phyloP scores from a whole-genome alignment of 2,329 filamentous ascomycete genomes.

The Juglanconis oblonga region DNA sequence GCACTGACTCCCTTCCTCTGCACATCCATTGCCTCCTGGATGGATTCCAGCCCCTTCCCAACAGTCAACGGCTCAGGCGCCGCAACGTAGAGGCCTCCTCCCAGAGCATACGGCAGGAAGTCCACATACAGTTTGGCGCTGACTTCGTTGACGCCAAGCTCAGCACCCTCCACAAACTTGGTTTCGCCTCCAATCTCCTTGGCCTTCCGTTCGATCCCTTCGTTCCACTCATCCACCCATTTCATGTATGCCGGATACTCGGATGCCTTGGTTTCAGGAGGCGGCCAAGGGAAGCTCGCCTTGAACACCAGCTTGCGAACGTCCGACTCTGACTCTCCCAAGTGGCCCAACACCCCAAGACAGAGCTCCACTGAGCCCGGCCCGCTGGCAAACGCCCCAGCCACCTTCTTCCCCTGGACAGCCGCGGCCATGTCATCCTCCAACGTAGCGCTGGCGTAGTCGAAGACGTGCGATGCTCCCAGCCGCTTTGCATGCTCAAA shows the following conservation, averaged over 20 bases:
- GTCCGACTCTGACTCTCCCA: background rate
- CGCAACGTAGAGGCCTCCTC: conserved; percentile 21
- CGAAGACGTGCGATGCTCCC: conserved; percentile 39
- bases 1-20: conserved; percentile 32
- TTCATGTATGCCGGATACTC: conserved; percentile 1
- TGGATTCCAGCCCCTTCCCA: conserved; percentile 26
- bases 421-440: conserved; percentile 27
- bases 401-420: conserved; percentile 19
- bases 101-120: conserved; percentile 27
- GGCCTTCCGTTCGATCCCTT: conserved; percentile 7
- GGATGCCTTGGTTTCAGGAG: conserved; percentile 7
- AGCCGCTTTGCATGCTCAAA: conserved; percentile 35
- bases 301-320: conserved; percentile 16
- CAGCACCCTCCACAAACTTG: conserved; percentile 23
- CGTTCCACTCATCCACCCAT: conserved; percentile 8
- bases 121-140: conserved; percentile 22
- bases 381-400: conserved; percentile 22
- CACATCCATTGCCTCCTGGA: conserved; percentile 28
- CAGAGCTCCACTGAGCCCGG: conserved; percentile 17
- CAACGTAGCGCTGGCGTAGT: conserved; percentile 34
- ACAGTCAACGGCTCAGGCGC: conserved; percentile 25
- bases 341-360: conserved; percentile 19
- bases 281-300: too few species aligned
- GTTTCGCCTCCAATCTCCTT: conserved; percentile 2
- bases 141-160: conserved; percentile 21